phyloP scores from a whole-genome alignment of 768 basidiomycete genomes.

The Punctularia strigosozonata region DNA sequence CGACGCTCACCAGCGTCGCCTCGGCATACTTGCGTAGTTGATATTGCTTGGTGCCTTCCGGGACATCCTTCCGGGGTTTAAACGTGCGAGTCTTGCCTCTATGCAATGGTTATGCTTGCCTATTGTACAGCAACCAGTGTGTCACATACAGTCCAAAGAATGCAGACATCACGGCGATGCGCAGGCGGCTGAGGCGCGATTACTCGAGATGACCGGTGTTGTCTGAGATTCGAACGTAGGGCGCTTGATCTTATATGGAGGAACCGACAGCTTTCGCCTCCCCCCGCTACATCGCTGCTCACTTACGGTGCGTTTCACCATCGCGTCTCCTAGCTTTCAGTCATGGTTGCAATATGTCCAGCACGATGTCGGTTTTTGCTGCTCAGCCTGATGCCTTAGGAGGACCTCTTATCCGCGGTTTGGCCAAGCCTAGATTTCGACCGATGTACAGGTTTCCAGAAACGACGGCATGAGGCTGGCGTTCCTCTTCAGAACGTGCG shows the following conservation, averaged over 20 bases:
- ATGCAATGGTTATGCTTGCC: not conserved
- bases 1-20: conserved; percentile 71
- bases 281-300: no score
- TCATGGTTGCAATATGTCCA: no score
- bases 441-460: conserved; percentile 56
- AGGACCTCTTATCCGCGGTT: conserved; percentile 42
- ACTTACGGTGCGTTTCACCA: no score
- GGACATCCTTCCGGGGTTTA: conserved; percentile 90
- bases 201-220: no score
- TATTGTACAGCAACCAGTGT: not conserved
- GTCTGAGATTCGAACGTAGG: no score
- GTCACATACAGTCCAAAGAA: conserved; percentile 74
- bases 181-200: not conserved
- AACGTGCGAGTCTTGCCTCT: conserved; percentile 92
- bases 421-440: conserved; percentile 64
- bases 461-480: conserved; percentile 34
- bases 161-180: conserved; percentile 49
- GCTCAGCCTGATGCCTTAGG: conserved; percentile 37
- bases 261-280: no score
- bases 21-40: conserved; percentile 97
- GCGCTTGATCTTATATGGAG: no score
- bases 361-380: no score
- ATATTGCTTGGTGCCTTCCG: conserved; percentile 95
- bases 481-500: not conserved
- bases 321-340: no score